Conservation (phyloP, 352 stramenopile genomes). For the Globisporangium apiculatum region DNA sequence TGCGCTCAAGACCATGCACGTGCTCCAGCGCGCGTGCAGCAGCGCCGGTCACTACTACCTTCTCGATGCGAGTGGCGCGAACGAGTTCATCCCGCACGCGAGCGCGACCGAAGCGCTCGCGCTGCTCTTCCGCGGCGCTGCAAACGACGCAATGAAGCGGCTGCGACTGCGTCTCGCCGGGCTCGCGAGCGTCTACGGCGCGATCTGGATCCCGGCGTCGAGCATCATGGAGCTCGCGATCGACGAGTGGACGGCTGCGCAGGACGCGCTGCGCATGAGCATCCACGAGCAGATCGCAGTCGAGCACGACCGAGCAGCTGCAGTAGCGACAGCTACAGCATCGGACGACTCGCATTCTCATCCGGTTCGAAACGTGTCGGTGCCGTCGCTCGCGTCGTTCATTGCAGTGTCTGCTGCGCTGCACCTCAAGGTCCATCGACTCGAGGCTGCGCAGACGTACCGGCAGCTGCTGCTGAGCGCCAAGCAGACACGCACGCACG, state of each 20-base stretch:
- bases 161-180: conserved; percentile 29
- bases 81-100: conserved; percentile 41
- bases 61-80: conserved; percentile 31
- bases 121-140: conserved; percentile 22
- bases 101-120: conserved; percentile 32
- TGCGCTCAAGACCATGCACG: conserved; percentile 33
- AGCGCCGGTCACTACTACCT: conserved; percentile 37
- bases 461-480: conserved; percentile 19
- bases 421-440: conserved; percentile 22
- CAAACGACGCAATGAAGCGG: conserved; percentile 37
- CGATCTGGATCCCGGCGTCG: conserved; percentile 48
- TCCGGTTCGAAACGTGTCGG: too few relatives aligned
- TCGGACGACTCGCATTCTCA: too few relatives aligned
- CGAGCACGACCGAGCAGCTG: not conserved
- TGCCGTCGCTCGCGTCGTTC: conserved; percentile 21
- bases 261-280: conserved; percentile 15
- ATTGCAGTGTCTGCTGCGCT: conserved; percentile 21
- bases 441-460: conserved; percentile 26
- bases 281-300: conserved; percentile 22
- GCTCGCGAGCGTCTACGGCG: conserved; percentile 41
- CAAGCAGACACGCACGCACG: not conserved
- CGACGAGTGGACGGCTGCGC: conserved; percentile 36
- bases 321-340: too few relatives aligned
- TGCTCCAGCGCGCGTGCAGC: conserved; percentile 31
- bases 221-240: conserved; percentile 35